Conservation (phyloP, 2,329 filamentous ascomycete genomes). For the Hymenoscyphus repandus region DNA sequence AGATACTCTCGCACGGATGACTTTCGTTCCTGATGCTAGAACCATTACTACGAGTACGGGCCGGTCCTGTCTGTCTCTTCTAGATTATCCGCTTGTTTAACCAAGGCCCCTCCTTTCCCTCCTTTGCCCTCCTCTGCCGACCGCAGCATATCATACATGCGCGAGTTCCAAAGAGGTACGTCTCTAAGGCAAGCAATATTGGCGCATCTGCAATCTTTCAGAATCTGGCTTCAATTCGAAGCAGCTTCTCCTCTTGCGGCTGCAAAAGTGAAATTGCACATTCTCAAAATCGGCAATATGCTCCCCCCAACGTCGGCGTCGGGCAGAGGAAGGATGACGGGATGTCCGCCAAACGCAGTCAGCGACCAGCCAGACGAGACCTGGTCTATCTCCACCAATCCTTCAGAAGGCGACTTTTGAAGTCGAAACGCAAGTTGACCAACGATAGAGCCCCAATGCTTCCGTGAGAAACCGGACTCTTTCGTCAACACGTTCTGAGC, state of each 20-base stretch:
- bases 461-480: neutral
- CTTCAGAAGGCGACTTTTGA: neutral
- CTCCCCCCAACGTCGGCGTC: neutral
- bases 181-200: neutral
- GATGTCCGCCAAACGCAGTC: neutral
- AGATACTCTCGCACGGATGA: too few species aligned
- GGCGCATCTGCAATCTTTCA: neutral
- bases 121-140: neutral
- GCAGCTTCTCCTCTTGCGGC: neutral
- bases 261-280: neutral
- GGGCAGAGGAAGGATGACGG: neutral
- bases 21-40: too few species aligned
- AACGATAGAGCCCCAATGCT: neutral
- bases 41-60: too few species aligned
- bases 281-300: neutral
- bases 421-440: slow-evolving; percentile 6
- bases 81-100: neutral
- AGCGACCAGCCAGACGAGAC: neutral
- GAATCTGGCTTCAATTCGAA: neutral
- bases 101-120: neutral
- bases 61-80: neutral
- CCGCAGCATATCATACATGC: too few species aligned
- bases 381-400: slow-evolving; percentile 2
- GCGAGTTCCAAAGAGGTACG: neutral
- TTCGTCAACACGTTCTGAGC: neutral